These are phyloP conservation scores for Hericium coralloides DNA, from an alignment of 768 basidiomycete genomes.

Conservation along the genomic window DNA sequence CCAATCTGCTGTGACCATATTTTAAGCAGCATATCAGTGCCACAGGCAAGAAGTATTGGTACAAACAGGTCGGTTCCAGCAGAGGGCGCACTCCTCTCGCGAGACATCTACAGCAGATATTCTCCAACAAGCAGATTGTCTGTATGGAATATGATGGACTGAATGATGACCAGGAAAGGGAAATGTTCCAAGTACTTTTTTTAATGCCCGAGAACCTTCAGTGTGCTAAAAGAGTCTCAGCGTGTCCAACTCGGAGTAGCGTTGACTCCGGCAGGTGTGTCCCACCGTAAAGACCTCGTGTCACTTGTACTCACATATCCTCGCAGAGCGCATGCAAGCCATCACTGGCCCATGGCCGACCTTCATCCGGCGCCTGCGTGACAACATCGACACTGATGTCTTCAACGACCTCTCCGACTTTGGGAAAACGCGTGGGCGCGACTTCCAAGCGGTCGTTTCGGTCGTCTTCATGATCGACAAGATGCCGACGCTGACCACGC, in stretches of 20 bases:
- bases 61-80: conserved; percentile 19
- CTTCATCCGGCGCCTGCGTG: conserved; percentile 51
- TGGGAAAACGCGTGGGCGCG: conserved; percentile 27
- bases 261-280: conserved; percentile 55
- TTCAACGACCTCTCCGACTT: conserved; percentile 23
- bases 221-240: conserved; percentile 25
- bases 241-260: conserved; percentile 76
- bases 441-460: conserved; percentile 26
- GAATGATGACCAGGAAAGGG: conserved; percentile 46
- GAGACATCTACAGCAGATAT: conserved; percentile 41
- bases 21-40: conserved; percentile 36
- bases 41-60: conserved; percentile 9
- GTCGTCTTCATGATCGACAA: conserved; percentile 24
- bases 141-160: conserved; percentile 65
- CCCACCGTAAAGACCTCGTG: background rate
- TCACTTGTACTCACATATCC: conserved; percentile 1
- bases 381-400: conserved; percentile 31
- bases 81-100: conserved; percentile 30
- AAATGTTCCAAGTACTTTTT: conserved; percentile 55
- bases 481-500: conserved; percentile 12
- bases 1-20: background rate
- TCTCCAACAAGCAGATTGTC: conserved; percentile 62
- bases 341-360: conserved; percentile 44
- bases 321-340: conserved; percentile 59
- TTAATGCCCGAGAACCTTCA: background rate